Percentiles rank a stretch among this genome's conserved stretches.
These are phyloP conservation scores for Metroxylon sagu DNA, from an alignment of 176 grass and related monocot genomes.

Conservation along the genomic window DNA sequence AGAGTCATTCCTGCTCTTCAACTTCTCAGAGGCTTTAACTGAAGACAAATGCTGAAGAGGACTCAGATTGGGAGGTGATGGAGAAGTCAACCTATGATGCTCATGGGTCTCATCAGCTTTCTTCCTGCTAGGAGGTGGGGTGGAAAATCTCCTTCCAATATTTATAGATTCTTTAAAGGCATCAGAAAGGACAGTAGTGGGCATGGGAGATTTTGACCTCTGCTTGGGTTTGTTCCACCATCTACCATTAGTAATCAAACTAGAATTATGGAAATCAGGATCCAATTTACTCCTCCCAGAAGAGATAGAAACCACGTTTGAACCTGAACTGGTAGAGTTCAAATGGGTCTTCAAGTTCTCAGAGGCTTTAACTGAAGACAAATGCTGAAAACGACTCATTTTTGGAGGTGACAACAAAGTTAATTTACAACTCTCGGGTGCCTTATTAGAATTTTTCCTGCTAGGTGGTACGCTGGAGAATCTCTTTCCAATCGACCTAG, in stretches of 20 bases:
- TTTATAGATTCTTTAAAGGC: conserved; percentile 61
- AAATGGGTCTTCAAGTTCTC: background rate
- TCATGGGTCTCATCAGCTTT: background rate
- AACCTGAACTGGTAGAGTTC: conserved; percentile 26
- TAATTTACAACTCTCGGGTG: too few species aligned
- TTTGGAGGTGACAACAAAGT: too few species aligned
- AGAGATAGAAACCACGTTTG: conserved; percentile 27
- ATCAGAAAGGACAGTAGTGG: conserved; percentile 39
- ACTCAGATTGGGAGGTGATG: background rate
- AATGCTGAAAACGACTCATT: too few species aligned
- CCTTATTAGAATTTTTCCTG: too few species aligned
- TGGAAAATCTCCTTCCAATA: conserved; percentile 57
- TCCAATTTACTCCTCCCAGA: conserved; percentile 14
- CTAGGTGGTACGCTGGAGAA: too few species aligned
- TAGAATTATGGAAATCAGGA: conserved; percentile 6
- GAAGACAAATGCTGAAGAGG: conserved; percentile 1
- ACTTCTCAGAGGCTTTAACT: conserved; percentile 22
- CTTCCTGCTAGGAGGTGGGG: conserved; percentile 54
- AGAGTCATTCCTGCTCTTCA: conserved; percentile 43
- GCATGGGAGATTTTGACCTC: conserved; percentile 55
- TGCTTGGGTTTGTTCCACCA: conserved; percentile 13
- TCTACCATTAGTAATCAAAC: background rate
- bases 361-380: too few species aligned
- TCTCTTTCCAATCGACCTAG: too few species aligned
- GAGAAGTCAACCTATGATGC: conserved; percentile 9